A percentile compares a stretch with the other conserved stretches of the same genome.
phyloP scores from a whole-genome alignment of 2,329 filamentous ascomycete species.

The Colletotrichum coccodes region DNA sequence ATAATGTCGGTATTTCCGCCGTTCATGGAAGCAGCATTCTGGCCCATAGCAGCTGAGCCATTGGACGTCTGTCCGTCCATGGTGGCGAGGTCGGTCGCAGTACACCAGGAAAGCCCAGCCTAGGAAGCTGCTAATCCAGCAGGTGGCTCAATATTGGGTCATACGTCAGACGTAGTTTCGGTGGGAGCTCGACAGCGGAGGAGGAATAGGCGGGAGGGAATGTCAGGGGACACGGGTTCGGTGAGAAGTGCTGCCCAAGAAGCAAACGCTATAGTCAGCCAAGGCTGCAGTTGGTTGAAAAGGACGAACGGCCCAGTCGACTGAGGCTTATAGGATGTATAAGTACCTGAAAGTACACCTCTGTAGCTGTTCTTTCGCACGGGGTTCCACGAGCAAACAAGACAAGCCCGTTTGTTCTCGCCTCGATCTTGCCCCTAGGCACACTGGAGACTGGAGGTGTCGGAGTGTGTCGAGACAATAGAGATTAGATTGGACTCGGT shows the following conservation, averaged over 20 bases:
- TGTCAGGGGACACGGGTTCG: not conserved
- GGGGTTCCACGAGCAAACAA: not conserved
- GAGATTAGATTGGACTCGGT: not conserved
- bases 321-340: not conserved
- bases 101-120: slow-evolving; percentile 11
- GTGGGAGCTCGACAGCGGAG: not conserved
- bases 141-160: slow-evolving; percentile 17
- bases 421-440: not conserved
- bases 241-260: slow-evolving; percentile 29
- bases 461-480: not conserved
- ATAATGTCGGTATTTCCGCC: slow-evolving; percentile 59
- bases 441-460: not conserved
- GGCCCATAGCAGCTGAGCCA: slow-evolving; percentile 39
- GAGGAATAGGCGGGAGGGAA: not conserved
- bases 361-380: not conserved
- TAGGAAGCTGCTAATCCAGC: slow-evolving; percentile 26
- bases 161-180: slow-evolving; percentile 11
- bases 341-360: not conserved
- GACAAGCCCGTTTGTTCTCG: not conserved
- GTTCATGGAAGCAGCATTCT: slow-evolving; percentile 42
- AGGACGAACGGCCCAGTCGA: not conserved
- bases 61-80: slow-evolving; percentile 47
- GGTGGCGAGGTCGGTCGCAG: slow-evolving; percentile 29
- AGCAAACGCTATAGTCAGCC: slow-evolving; percentile 5
- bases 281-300: not conserved